Conservation (phyloP, 495 filamentous ascomycete genomes). For the Penicillium cosmopolitanum region DNA sequence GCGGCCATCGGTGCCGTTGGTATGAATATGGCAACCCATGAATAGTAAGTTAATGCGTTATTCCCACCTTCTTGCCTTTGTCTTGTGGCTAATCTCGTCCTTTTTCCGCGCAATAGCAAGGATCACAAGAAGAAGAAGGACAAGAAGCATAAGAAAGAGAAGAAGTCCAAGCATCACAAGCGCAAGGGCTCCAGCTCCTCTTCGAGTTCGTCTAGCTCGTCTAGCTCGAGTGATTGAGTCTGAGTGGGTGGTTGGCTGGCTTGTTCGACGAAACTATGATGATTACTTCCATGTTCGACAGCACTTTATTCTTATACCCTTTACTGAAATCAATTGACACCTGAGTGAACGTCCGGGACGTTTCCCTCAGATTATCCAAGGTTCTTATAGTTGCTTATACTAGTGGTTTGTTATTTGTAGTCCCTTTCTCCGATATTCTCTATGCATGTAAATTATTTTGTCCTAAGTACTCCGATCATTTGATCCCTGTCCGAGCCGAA, state of each 20-base stretch:
- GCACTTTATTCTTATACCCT: background rate
- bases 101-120: slow-evolving; percentile 10
- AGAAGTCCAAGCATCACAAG: slow-evolving; percentile 35
- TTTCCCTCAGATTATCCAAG: too few species aligned
- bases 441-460: background rate
- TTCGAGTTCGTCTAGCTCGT: slow-evolving; percentile 32
- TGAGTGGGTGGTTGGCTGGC: background rate
- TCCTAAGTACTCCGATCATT: background rate
- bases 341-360: background rate
- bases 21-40: slow-evolving; percentile 39
- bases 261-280: background rate
- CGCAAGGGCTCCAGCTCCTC: slow-evolving; percentile 33
- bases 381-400: too few species aligned
- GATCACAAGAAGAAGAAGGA: slow-evolving; percentile 37
- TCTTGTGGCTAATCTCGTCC: background rate
- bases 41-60: slow-evolving; percentile 34
- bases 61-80: background rate
- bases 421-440: too few species aligned
- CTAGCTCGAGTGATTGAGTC: slow-evolving; percentile 14
- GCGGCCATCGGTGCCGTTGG: slow-evolving; percentile 50
- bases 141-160: slow-evolving; percentile 35
- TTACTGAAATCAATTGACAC: background rate
- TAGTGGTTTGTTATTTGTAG: too few species aligned
- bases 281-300: background rate
- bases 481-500: background rate